Conservation (phyloP, 306 rosid species). For the Trichosanthes truncata region DNA sequence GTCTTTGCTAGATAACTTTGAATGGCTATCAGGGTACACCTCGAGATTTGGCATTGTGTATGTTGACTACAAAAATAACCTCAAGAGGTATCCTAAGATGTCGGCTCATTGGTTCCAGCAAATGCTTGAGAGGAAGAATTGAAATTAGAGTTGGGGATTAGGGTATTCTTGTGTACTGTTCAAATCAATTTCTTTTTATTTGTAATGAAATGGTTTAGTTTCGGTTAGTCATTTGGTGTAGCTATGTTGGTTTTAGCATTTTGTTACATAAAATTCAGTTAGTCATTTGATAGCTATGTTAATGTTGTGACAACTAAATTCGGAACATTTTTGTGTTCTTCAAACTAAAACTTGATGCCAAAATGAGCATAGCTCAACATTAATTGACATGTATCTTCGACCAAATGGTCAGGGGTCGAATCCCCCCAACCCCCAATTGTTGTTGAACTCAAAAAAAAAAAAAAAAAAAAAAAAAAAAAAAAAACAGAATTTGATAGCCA, state of each 20-base stretch:
- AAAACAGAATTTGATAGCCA: too few species aligned
- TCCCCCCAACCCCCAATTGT: too few species aligned
- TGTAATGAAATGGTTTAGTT: background rate
- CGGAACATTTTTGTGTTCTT: background rate
- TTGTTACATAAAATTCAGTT: background rate
- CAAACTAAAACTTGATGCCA: background rate
- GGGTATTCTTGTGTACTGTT: background rate
- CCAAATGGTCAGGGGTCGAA: too few species aligned
- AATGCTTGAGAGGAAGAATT: constrained; percentile 33
- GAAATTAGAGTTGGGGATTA: background rate
- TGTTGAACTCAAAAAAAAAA: too few species aligned
- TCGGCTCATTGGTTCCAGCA: constrained; percentile 86
- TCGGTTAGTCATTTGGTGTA: background rate
- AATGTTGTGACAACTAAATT: background rate
- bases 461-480: too few species aligned
- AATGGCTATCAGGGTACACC: constrained; percentile 79
- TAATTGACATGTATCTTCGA: too few species aligned
- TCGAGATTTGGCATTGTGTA: constrained; percentile 86
- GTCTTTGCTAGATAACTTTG: constrained; percentile 90
- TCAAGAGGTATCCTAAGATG: constrained; percentile 75
- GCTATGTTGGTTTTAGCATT: background rate
- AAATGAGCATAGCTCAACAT: too few species aligned
- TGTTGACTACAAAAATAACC: constrained; percentile 58
- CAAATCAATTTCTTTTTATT: background rate
- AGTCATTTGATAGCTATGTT: background rate